Conservation (phyloP, 1,139 yeast species). For the Kazachstania sp. region DNA sequence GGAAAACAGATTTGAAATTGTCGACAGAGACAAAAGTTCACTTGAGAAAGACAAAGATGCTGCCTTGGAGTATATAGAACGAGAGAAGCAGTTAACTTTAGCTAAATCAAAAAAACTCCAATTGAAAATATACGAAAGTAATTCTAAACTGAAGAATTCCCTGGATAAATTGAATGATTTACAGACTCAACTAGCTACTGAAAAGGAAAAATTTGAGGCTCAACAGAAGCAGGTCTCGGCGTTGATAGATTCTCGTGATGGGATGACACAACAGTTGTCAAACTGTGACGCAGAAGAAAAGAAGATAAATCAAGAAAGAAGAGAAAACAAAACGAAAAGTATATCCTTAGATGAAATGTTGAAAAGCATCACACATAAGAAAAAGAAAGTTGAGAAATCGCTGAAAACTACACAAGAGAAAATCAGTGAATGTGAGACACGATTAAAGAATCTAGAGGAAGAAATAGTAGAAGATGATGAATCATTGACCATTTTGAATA, state of each 20-base stretch:
- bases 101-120: conserved; percentile 54
- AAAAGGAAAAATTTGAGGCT: conserved; percentile 41
- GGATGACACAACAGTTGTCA: conserved; percentile 33
- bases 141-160: conserved; percentile 37
- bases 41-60: conserved; percentile 63
- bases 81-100: conserved; percentile 54
- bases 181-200: conserved; percentile 39
- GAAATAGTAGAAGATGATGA: conserved; percentile 34
- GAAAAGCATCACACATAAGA: conserved; percentile 53
- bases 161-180: conserved; percentile 33
- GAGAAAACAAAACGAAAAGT: conserved; percentile 36
- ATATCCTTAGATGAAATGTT: conserved; percentile 69
- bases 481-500: conserved; percentile 40
- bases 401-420: conserved; percentile 33
- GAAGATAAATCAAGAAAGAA: conserved; percentile 8
- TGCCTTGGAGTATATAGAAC: conserved; percentile 56
- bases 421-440: conserved; percentile 38
- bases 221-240: conserved; percentile 38
- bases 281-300: conserved; percentile 6
- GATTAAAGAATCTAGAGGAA: conserved; percentile 39
- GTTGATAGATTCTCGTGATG: conserved; percentile 28
- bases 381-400: conserved; percentile 52
- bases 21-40: conserved; percentile 63
- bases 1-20: conserved; percentile 69
- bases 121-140: conserved; percentile 38